phyloP scores from a whole-genome alignment of 306 rosid genomes.

The Cicer chorassanicum region DNA sequence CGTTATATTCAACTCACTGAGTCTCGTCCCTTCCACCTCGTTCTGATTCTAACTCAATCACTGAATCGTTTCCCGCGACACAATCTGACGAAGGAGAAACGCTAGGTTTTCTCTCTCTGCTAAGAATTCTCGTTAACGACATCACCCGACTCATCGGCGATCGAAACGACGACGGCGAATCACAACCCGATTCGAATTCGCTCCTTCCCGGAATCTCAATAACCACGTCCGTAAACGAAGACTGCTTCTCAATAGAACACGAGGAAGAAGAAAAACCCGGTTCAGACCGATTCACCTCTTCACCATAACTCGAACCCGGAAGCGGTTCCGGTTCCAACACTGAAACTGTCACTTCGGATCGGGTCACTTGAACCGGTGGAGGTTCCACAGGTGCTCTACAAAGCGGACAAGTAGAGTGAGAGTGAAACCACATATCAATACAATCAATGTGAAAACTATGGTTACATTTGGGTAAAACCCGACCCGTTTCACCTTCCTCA shows the following conservation, averaged over 20 bases:
- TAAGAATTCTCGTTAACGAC: slow-evolving; percentile 69
- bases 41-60: slow-evolving; percentile 54
- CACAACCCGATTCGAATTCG: slow-evolving; percentile 14
- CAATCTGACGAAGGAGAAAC: slow-evolving; percentile 51
- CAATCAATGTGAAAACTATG: slow-evolving; percentile 82
- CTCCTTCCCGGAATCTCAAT: slow-evolving; percentile 57
- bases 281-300: slow-evolving; percentile 11
- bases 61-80: slow-evolving; percentile 43
- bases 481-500: slow-evolving; percentile 68
- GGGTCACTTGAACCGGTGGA: neutral
- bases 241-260: slow-evolving; percentile 47
- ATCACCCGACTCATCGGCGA: slow-evolving; percentile 70
- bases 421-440: slow-evolving; percentile 87
- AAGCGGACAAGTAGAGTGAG: slow-evolving; percentile 83
- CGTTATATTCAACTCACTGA: slow-evolving; percentile 38
- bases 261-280: slow-evolving; percentile 42
- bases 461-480: slow-evolving; percentile 66
- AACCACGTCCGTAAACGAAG: slow-evolving; percentile 44
- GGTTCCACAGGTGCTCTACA: slow-evolving; percentile 72
- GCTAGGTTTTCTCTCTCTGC: slow-evolving; percentile 57
- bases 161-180: slow-evolving; percentile 52
- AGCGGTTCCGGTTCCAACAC: slow-evolving; percentile 44
- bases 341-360: slow-evolving; percentile 39
- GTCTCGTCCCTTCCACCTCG: slow-evolving; percentile 47
- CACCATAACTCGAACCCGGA: slow-evolving; percentile 50